Evolutionary conservation across 768 basidiomycete species (phyloP).

Genomic region (Tricholoma saponaceum): DNA sequence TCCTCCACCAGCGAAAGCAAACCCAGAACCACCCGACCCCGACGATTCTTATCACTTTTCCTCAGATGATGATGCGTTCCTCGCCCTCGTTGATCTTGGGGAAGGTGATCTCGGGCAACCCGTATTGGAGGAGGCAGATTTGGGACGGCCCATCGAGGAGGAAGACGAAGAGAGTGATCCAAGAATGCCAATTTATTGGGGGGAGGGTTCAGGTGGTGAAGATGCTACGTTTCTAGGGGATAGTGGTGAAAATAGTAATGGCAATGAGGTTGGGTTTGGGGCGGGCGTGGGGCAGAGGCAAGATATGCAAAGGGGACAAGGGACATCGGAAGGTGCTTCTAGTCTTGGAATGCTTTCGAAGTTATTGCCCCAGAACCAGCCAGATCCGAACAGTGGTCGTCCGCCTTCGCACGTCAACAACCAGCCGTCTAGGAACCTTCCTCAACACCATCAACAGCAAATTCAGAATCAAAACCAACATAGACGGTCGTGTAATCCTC

Average conservation of each 20-base stretch:
- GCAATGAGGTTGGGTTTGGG: slow-evolving; percentile 4
- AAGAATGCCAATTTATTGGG: slow-evolving; percentile 40
- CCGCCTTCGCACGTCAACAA: not conserved
- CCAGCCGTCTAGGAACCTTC: not conserved
- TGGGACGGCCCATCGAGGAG: slow-evolving; percentile 42
- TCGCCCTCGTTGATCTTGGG: slow-evolving; percentile 52
- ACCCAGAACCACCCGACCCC: slow-evolving; percentile 10
- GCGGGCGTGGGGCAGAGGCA: not conserved
- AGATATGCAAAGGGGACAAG: not conserved
- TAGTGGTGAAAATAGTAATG: slow-evolving; percentile 5
- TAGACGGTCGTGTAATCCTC: not conserved
- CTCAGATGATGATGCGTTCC: slow-evolving; percentile 66
- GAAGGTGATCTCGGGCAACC: slow-evolving; percentile 42
- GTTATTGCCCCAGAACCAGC: slow-evolving; percentile 3
- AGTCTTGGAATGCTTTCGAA: not conserved
- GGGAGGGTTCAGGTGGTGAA: slow-evolving; percentile 24
- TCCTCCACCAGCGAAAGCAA: slow-evolving; percentile 1
- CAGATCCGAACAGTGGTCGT: not conserved
- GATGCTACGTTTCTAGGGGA: slow-evolving; percentile 8
- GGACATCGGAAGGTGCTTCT: not conserved
- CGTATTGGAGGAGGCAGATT: slow-evolving; percentile 37
- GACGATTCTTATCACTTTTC: slow-evolving; percentile 46
- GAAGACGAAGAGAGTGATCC: slow-evolving; percentile 17
- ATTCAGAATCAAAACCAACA: slow-evolving; percentile 17
- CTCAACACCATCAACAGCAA: slow-evolving; percentile 1